These are phyloP conservation scores for Zalerion maritima DNA, from an alignment of 495 filamentous ascomycete genomes.

Conservation along the genomic window DNA sequence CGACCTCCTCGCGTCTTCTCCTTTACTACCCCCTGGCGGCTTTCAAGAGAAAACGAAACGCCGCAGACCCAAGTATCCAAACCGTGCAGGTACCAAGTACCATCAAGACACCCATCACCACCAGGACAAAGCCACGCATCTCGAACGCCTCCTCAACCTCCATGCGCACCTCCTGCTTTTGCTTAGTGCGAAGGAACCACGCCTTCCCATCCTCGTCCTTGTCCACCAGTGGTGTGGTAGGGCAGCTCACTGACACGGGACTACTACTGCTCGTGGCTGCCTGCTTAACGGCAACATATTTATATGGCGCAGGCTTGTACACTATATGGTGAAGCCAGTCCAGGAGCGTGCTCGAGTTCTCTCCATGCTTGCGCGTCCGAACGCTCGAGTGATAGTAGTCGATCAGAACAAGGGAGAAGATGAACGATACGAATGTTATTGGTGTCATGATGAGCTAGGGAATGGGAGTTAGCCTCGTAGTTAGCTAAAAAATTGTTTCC, in stretches of 20 bases:
- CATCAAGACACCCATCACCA: slow-evolving; percentile 15
- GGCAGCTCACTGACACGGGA: neutral
- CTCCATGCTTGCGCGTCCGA: slow-evolving; percentile 23
- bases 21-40: too few relatives aligned
- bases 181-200: slow-evolving; percentile 36
- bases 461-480: too few relatives aligned
- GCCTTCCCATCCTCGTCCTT: slow-evolving; percentile 3
- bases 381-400: slow-evolving; percentile 27
- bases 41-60: too few relatives aligned
- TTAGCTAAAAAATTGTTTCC: too few relatives aligned
- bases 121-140: slow-evolving; percentile 24
- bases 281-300: slow-evolving; percentile 12
- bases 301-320: slow-evolving; percentile 19
- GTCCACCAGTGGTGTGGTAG: neutral
- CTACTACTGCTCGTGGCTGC: neutral
- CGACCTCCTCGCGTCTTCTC: too few relatives aligned
- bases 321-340: slow-evolving; percentile 25
- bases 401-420: slow-evolving; percentile 35
- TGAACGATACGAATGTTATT: slow-evolving; percentile 33
- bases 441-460: slow-evolving; percentile 31
- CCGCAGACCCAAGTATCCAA: too few relatives aligned
- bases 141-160: slow-evolving; percentile 38
- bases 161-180: slow-evolving; percentile 33
- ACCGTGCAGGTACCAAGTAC: slow-evolving; percentile 11
- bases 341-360: slow-evolving; percentile 11